These are phyloP conservation scores for Candida maesae DNA, from an alignment of 805 yeast species.

Conservation along the genomic window DNA sequence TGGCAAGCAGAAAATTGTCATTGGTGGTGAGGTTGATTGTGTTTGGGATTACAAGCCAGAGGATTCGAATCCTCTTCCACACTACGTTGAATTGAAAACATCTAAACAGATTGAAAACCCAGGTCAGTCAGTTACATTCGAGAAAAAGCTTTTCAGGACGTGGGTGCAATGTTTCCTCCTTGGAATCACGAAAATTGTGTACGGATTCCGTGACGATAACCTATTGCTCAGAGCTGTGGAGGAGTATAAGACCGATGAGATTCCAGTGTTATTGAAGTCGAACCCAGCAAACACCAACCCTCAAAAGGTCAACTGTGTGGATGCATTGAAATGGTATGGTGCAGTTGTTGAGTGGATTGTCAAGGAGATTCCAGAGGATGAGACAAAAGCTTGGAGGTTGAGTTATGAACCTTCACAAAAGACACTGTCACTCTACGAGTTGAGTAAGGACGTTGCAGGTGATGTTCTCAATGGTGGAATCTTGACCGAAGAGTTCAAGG, in stretches of 20 bases:
- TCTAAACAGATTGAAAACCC: slow-evolving; percentile 51
- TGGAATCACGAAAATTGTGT: slow-evolving; percentile 76
- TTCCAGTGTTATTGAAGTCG: slow-evolving; percentile 65
- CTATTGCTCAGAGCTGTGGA: slow-evolving; percentile 66
- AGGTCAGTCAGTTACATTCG: slow-evolving; percentile 61
- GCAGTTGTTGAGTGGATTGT: slow-evolving; percentile 78
- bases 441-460: slow-evolving; percentile 35
- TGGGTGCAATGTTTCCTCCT: slow-evolving; percentile 94
- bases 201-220: slow-evolving; percentile 82
- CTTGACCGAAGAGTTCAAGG: slow-evolving; percentile 45
- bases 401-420: slow-evolving; percentile 54
- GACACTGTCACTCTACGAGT: slow-evolving; percentile 48
- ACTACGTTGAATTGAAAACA: slow-evolving; percentile 86
- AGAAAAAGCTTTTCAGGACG: slow-evolving; percentile 67
- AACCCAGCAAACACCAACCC: slow-evolving; percentile 40
- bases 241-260: slow-evolving; percentile 68
- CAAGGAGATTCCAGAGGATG: slow-evolving; percentile 49
- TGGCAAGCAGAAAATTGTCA: slow-evolving; percentile 60
- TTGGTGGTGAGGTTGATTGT: slow-evolving; percentile 93
- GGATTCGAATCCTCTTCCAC: slow-evolving; percentile 41
- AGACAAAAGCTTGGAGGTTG: slow-evolving; percentile 48
- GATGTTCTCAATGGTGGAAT: slow-evolving; percentile 39
- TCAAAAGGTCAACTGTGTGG: slow-evolving; percentile 63
- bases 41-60: slow-evolving; percentile 76
- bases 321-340: slow-evolving; percentile 81